Percentiles rank a stretch among this genome's conserved stretches.
phyloP scores from a whole-genome alignment of 2,329 filamentous ascomycete genomes.

The Parasarocladium wereldwijsianum region DNA sequence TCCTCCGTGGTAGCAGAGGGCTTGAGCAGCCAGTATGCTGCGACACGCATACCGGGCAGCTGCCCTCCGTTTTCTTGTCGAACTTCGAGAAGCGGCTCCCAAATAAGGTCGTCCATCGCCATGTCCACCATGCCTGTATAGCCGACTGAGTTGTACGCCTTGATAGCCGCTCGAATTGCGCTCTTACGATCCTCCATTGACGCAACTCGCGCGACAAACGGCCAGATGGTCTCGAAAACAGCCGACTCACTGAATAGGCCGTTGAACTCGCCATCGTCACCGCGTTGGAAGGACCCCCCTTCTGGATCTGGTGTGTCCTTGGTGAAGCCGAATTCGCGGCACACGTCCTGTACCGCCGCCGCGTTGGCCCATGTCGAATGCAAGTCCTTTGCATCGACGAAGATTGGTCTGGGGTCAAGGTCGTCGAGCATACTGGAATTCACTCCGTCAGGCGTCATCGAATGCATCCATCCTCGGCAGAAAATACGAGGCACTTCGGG shows the following conservation, averaged over 20 bases:
- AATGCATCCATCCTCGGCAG: conserved; percentile 41
- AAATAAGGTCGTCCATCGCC: conserved; percentile 45
- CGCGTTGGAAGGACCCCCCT: conserved; percentile 37
- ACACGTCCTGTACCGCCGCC: conserved; percentile 30
- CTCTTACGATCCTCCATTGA: conserved; percentile 31
- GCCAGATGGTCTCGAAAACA: conserved; percentile 39
- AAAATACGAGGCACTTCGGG: conserved; percentile 33
- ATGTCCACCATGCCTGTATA: conserved; percentile 43
- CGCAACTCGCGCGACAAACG: conserved; percentile 31
- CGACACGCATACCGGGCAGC: conserved; percentile 25
- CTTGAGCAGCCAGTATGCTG: conserved; percentile 42
- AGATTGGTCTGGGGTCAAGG: conserved; percentile 37
- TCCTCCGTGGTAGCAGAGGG: conserved; percentile 29
- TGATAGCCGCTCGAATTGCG: conserved; percentile 31
- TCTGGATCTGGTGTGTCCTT: conserved; percentile 27
- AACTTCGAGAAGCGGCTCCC: conserved; percentile 34
- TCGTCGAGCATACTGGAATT: conserved; percentile 31
- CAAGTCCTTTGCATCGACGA: conserved; percentile 40
- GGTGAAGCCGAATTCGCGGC: conserved; percentile 22
- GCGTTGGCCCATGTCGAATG: conserved; percentile 43
- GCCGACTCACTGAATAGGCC: conserved; percentile 38
- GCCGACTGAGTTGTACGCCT: conserved; percentile 33
- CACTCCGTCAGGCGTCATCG: conserved; percentile 29
- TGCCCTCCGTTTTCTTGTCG: conserved; percentile 17
- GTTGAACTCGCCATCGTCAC: conserved; percentile 28